Evolutionary conservation across 2,329 filamentous ascomycete genomes (phyloP), one percentile per base, ranked within the genome.

Genomic region (Sclerotinia nivalis): DNA sequence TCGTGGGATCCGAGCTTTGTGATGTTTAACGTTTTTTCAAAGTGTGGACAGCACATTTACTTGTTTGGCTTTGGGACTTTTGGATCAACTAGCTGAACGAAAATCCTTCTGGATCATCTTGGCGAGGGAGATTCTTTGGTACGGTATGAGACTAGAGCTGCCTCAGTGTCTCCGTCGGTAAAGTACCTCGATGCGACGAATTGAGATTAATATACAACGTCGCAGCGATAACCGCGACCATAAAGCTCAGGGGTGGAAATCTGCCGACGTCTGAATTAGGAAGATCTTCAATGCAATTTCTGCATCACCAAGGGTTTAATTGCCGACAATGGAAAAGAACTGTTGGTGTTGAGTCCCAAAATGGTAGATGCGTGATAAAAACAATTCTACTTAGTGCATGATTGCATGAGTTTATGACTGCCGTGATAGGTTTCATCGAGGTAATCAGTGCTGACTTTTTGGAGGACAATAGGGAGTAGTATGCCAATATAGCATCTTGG

Each of bases 241-340:
- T 18, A 45, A 54, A 18, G 22, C 13, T 49, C 56, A 68, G 56
- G 66, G 66, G 47, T 43, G 20, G 13, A 54, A 55, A 45, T 52
- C 54, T 68, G 66, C 47, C 56, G 56, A 62, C 54, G 45, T 62
- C 66, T 68, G 45, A 68, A 61, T 62, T 52, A 25, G 56, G 66
- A 68, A 68, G 66, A 68, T 68, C 66, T 61, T 68, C 56, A 62
- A 62, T 68, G 56, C 43, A 68, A 62, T 68, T 52, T 68, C 47
- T 68, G 43, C 47, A 37, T n/a, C 18, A 54, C 45, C 56, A 40
- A 62, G 66, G 56, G 47, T 68, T 40, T 40, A 8, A 54, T 45
- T 50, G 47, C 66, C 66, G 40, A 47, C 66, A 62, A 43, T 31
- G 66, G 66, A 45, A 62, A 68, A 68, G 34, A 34, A 52, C 37